Base-by-base conservation (phyloP, 108 stramenopile species). In the Pseudonitzschia pungens region DNA sequence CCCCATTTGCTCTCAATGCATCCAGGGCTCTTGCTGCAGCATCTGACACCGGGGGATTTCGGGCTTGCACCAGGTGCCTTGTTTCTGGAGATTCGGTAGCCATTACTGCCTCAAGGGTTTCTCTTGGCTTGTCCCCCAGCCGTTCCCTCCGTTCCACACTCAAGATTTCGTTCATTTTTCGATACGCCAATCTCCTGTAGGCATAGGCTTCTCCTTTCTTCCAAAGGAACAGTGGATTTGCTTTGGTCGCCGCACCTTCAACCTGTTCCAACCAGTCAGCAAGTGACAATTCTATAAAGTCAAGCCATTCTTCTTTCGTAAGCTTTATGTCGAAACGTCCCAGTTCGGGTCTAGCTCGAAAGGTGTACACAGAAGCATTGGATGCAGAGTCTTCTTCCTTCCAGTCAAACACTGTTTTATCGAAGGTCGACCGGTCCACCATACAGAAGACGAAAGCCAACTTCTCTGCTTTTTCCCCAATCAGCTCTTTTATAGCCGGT, bases 241-340 rank as follows among this genome's bases (percentile, higher is more conserved):
- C 65, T 64, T 76, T 87, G 56, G 64, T 71, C 0, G 87, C 77
- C 21, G 90, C 90, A 32, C 90, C 87, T 58, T 91, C 83, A 14
- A 91, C 90, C 78, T 91, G 90, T 58, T 91, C 90, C 26, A 91
- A 66, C 90, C 90, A 91, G 81, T 91, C 90, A 4, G 87, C 88
- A 51, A 91, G 53, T 7, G 83, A 82, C 32, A 91, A 75, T 71
- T 88, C 87, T 28, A 91, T 68, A 70, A 91, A 91, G 69, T 89
- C 88, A 5, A 89, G 64, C 86, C 87, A 89, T 77, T 91, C 90
- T 16, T 84, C 75, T 69, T 86, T 78, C 51, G 48, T 76, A 10
- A 91, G 66, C 21, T 51, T 60, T 22, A 91, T 84, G 48, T 54
- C 70, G 75, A 91, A 91, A 0, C 85, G 81, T 8, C 90, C 90